Base-by-base conservation (phyloP, 176 grass and related monocot genomes). In the Juncus inflexus region DNA sequence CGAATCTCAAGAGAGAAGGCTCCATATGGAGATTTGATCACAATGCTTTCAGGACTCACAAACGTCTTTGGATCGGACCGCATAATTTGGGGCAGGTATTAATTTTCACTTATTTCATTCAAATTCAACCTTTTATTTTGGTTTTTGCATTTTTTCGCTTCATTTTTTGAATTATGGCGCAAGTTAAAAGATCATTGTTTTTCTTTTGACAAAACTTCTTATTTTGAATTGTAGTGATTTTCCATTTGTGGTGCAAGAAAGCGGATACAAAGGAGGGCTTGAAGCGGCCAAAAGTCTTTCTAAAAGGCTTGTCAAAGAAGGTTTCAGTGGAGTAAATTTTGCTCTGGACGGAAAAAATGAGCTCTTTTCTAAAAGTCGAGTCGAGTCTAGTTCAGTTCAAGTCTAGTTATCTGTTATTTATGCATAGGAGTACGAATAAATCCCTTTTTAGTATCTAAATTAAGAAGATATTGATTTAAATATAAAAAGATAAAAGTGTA, bases 1-100 rank as follows among this genome's bases (percentile, higher is more conserved):
- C 86, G 87, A 54, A 54, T 90, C 12, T 80, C 86, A 61, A 90
- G 91, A 69, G 81, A 87, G 52, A 45, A 74, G 42, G 79, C 86
- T 85, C 91, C 91, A 1, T 90, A 87, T 37, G 86, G 85, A 72
- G 91, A 95, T 58, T 78, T 84, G 37, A 15, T 77, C 47, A 58
- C 67, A n/a, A 64, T 85, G 76, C 86, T 95, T 85, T 87, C 65
- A 36, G 55, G 75, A 38, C 78, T 55, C 2, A 76, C 90, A 62
- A 70, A 78, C 65, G 82, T 50, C 63, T 95, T 70, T 40, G 86
- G 91, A 72, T 83, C 91, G 7, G 82, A 76, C 50, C 81, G 81
- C 45, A 72, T 95, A 63, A 87, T 95, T 78, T 90, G 91, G 91
- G 91, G 91, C 77, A 90, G 86, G 91, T 95, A 52, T 66, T 28